Conservation (phyloP, 1,139 yeast species). For the Kodamaea plutei region DNA sequence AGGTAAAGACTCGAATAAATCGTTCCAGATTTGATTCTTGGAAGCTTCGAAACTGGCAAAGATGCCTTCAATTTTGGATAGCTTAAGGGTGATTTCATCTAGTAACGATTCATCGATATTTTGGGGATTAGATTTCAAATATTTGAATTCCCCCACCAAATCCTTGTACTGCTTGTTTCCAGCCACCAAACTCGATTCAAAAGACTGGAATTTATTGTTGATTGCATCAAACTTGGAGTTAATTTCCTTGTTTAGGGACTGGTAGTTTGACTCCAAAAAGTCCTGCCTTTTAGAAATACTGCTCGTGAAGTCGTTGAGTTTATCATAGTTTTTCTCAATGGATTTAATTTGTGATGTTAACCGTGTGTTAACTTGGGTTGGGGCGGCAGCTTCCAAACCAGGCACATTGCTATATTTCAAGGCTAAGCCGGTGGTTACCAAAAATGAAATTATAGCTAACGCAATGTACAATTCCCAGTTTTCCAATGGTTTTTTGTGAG, state of each 20-base stretch:
- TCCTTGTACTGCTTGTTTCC: conserved; percentile 10
- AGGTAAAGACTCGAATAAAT: conserved; percentile 25
- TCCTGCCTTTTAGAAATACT: conserved; percentile 16
- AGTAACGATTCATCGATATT: conserved; percentile 15
- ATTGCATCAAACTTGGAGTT: conserved; percentile 18
- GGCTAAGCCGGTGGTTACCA: no score
- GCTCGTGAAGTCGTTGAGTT: conserved; percentile 14
- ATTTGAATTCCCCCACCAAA: conserved; percentile 11
- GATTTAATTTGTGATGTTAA: conserved; percentile 14
- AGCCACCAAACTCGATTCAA: conserved; percentile 11
- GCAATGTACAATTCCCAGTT: no score
- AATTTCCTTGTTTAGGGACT: conserved; percentile 13
- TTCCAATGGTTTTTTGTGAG: no score
- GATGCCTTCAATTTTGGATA: conserved; percentile 16
- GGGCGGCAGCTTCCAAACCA: no score
- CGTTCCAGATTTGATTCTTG: conserved; percentile 19
- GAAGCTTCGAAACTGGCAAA: conserved; percentile 18
- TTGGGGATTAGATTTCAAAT: conserved; percentile 5
- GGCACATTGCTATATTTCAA: no score
- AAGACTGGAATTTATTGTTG: conserved; percentile 14
- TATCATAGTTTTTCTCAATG: conserved; percentile 17
- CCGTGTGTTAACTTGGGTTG: neutral
- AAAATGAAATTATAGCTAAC: no score
- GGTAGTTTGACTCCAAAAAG: conserved; percentile 13
- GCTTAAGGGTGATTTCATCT: conserved; percentile 16